These are phyloP conservation scores for Tuber melanosporum DNA, from an alignment of 495 filamentous ascomycete genomes.

Conservation along the genomic window DNA sequence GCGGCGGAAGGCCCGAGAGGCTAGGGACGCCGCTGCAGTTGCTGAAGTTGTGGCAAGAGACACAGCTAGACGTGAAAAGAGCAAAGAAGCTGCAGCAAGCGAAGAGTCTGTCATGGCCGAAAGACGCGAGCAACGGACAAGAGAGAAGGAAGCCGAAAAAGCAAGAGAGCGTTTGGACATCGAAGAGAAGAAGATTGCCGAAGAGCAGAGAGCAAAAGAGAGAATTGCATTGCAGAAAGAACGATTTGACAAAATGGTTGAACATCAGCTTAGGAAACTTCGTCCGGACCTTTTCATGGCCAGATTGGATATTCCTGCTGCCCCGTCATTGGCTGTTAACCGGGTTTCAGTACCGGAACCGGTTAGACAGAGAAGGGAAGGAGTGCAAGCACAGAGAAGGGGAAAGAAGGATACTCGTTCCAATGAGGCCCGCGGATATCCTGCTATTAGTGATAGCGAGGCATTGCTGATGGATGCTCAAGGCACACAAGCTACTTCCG, in stretches of 20 bases:
- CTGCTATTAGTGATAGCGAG: constrained; percentile 3
- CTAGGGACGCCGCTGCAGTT: constrained; percentile 28
- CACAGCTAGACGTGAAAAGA: constrained; percentile 20
- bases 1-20: constrained; percentile 20
- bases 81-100: constrained; percentile 16
- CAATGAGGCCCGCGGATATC: not conserved
- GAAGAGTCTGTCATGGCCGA: constrained; percentile 15
- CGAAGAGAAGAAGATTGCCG: constrained; percentile 18
- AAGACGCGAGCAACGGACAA: constrained; percentile 24
- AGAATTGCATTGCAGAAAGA: constrained; percentile 23
- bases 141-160: constrained; percentile 29
- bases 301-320: not conserved
- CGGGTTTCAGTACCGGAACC: constrained; percentile 7
- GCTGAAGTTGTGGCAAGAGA: constrained; percentile 32
- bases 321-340: constrained; percentile 1
- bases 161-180: constrained; percentile 16
- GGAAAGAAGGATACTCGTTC: not conserved
- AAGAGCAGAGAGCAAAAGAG: constrained; percentile 28
- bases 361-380: not conserved
- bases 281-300: constrained; percentile 32
- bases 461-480: not conserved
- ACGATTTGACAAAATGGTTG: constrained; percentile 34
- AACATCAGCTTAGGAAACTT: constrained; percentile 30
- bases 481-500: not conserved
- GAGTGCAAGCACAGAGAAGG: not conserved